phyloP scores from a whole-genome alignment of 2,329 filamentous ascomycete genomes.

The Beauveria brongniartii region DNA sequence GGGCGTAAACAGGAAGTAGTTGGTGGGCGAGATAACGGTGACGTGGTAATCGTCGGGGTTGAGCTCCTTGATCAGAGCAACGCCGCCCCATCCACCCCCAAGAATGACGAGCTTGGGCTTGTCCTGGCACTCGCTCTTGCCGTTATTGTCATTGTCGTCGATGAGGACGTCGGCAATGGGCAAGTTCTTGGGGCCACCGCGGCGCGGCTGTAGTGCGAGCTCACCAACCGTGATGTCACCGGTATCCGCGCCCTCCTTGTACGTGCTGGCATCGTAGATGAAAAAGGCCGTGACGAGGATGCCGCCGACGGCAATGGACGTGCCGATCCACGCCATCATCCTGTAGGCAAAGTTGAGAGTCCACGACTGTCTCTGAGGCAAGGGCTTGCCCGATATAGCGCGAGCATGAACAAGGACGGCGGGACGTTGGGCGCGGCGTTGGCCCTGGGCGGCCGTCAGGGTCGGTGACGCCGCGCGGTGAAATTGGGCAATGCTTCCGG shows the following conservation, averaged over 20 bases:
- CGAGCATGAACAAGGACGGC: constrained; percentile 24
- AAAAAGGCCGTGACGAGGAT: constrained; percentile 75
- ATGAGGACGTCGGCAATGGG: constrained; percentile 83
- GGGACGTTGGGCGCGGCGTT: neutral
- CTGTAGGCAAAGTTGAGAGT: constrained; percentile 56
- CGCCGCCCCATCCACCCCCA: constrained; percentile 90
- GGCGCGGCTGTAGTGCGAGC: constrained; percentile 69
- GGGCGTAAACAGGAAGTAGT: constrained; percentile 96
- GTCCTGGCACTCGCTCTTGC: constrained; percentile 63
- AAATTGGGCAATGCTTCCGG: neutral
- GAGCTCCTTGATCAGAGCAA: constrained; percentile 83
- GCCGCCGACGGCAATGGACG: constrained; percentile 64
- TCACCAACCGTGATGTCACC: constrained; percentile 78
- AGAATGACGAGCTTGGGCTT: constrained; percentile 91
- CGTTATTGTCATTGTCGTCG: constrained; percentile 75
- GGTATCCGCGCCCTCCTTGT: constrained; percentile 59
- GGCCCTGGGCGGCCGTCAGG: neutral
- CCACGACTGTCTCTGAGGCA: constrained; percentile 40
- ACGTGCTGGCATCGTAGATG: constrained; percentile 86
- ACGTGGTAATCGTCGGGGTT: constrained; percentile 91
- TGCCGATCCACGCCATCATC: constrained; percentile 54
- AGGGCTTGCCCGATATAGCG: constrained; percentile 43
- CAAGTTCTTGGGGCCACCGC: constrained; percentile 88
- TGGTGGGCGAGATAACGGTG: constrained; percentile 86
- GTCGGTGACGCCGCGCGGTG: neutral